phyloP scores from a whole-genome alignment of 345 rosid species.

The Salix viminalis region DNA sequence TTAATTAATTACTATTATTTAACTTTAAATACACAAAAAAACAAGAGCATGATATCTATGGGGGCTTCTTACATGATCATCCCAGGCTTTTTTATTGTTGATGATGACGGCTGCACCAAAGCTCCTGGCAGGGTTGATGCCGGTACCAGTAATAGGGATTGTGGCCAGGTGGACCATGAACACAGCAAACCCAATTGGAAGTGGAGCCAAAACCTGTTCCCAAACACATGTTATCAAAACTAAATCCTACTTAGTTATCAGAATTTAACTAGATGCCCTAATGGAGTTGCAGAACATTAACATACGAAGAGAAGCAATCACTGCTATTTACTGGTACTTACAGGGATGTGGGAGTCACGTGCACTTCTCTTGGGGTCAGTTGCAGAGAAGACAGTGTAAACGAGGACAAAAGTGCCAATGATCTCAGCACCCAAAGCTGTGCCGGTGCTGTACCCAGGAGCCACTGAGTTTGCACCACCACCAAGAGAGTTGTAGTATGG shows the following conservation, averaged over 20 bases:
- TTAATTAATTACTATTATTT: neutral
- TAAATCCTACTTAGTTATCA: neutral
- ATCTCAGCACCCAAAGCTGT: slow-evolving; percentile 84
- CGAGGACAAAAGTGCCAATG: slow-evolving; percentile 68
- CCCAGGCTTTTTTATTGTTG: slow-evolving; percentile 50
- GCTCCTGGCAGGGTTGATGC: slow-evolving; percentile 69
- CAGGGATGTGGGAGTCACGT: slow-evolving; percentile 85
- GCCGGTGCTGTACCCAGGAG: slow-evolving; percentile 53
- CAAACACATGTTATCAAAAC: neutral
- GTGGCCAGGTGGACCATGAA: slow-evolving; percentile 72
- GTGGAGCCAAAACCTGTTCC: slow-evolving; percentile 59
- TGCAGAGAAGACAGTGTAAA: slow-evolving; percentile 78
- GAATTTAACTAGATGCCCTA: no score
- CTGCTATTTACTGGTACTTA: slow-evolving; percentile 14
- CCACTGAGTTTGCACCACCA: slow-evolving; percentile 65
- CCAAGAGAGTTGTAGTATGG: slow-evolving; percentile 45
- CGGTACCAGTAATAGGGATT: slow-evolving; percentile 64
- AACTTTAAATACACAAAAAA: neutral
- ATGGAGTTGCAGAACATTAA: no score
- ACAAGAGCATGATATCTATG: neutral
- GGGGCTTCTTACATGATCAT: slow-evolving; percentile 42
- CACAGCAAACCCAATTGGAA: slow-evolving; percentile 75
- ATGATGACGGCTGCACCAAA: slow-evolving; percentile 60
- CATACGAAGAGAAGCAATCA: neutral
- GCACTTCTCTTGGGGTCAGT: slow-evolving; percentile 88